A percentile compares a stretch with the other conserved stretches of the same genome.
phyloP scores from a whole-genome alignment of 305 asterid species.

The Fraxinus ornus region DNA sequence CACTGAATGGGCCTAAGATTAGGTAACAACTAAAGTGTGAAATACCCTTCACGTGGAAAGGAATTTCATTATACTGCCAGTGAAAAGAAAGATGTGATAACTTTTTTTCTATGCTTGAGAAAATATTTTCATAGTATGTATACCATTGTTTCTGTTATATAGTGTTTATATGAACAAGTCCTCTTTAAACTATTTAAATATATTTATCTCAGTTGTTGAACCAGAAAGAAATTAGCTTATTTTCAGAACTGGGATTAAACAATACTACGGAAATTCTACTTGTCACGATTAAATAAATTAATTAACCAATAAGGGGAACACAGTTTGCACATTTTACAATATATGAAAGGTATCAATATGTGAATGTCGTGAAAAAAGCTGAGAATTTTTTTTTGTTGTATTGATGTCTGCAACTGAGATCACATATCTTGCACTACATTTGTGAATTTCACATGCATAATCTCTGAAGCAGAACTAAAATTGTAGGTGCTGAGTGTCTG shows the following conservation, averaged over 20 bases:
- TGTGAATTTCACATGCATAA: background rate
- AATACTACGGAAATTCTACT: background rate
- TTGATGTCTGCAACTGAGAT: slow-evolving; percentile 3
- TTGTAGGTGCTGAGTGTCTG: background rate
- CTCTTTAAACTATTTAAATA: background rate
- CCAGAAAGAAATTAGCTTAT: background rate
- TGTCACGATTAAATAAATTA: background rate
- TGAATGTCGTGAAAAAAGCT: slow-evolving; percentile 5
- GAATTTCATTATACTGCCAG: background rate
- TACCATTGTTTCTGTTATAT: background rate
- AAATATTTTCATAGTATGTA: background rate
- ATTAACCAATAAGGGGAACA: slow-evolving; percentile 1
- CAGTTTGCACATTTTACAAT: background rate
- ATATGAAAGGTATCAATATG: background rate
- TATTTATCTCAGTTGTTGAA: background rate
- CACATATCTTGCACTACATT: background rate
- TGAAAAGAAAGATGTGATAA: background rate
- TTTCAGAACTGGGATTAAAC: background rate
- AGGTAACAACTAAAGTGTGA: background rate
- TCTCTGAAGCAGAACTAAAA: background rate
- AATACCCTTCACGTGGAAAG: background rate
- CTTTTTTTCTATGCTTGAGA: background rate
- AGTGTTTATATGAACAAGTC: background rate
- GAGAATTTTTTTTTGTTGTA: background rate
- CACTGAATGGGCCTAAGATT: background rate